These are phyloP conservation scores for Hanseniaspora sp. DNA, from an alignment of 1,139 yeast species.

Conservation along the genomic window DNA sequence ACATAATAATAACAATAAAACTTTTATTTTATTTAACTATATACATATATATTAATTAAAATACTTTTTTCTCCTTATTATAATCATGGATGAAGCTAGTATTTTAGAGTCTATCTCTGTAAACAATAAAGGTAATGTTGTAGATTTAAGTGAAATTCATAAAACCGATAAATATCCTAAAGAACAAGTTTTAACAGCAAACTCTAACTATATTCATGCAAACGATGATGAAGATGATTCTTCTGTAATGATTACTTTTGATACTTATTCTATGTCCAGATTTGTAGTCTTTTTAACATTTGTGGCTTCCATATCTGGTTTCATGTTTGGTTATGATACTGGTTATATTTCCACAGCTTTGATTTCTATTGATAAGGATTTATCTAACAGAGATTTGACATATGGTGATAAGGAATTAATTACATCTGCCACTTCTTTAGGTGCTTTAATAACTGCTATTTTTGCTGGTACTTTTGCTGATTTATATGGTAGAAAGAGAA, in stretches of 20 bases:
- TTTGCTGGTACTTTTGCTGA: conserved; percentile 76
- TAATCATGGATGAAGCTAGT: conserved; percentile 14
- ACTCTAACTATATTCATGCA: conserved; percentile 28
- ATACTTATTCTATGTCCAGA: conserved; percentile 42
- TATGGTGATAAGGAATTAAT: conserved; percentile 76
- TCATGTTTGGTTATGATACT: conserved; percentile 93
- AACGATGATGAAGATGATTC: conserved; percentile 36
- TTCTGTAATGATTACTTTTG: conserved; percentile 33
- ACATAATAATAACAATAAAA: no score
- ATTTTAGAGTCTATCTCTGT: conserved; percentile 10
- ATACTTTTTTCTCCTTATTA: not conserved
- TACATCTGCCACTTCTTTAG: conserved; percentile 90
- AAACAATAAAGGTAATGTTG: conserved; percentile 1
- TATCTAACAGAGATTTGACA: conserved; percentile 44
- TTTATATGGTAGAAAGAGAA: conserved; percentile 67
- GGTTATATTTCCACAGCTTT: conserved; percentile 90
- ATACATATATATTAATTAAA: no score
- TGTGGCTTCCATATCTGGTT: conserved; percentile 83
- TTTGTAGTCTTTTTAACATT: conserved; percentile 60
- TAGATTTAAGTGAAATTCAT: conserved; percentile 12
- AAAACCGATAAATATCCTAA: conserved; percentile 14
- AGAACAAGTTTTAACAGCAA: conserved; percentile 13
- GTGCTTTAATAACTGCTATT: conserved; percentile 72
- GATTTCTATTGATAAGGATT: conserved; percentile 70
- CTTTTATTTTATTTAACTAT: no score